Evolutionary conservation across 2,329 filamentous ascomycete species (phyloP).

Genomic region (Aureobasidium lini): DNA sequence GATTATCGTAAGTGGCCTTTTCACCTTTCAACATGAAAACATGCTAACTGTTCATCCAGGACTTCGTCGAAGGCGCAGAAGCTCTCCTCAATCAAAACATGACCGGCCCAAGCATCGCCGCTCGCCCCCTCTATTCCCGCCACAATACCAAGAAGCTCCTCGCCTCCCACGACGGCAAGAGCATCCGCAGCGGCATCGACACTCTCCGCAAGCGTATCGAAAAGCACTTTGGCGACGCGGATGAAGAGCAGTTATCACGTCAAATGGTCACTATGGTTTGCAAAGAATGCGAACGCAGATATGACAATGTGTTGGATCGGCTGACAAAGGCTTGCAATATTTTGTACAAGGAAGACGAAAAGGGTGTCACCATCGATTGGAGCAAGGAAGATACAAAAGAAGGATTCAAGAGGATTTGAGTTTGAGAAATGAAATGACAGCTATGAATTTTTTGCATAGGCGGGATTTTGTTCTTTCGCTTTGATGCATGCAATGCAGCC

Average conservation of each 20-base stretch:
- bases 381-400: constrained; percentile 28
- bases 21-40: background rate
- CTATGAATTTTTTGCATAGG: too few relatives aligned
- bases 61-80: constrained; percentile 86
- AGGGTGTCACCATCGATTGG: constrained; percentile 36
- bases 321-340: constrained; percentile 33
- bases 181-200: constrained; percentile 85
- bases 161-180: constrained; percentile 69
- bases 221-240: constrained; percentile 91
- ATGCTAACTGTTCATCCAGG: constrained; percentile 33
- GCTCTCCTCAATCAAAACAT: constrained; percentile 52
- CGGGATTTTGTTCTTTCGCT: too few relatives aligned
- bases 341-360: constrained; percentile 36
- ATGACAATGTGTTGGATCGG: constrained; percentile 47
- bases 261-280: constrained; percentile 53
- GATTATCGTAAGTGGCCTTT: constrained; percentile 50
- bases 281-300: constrained; percentile 52
- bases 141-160: constrained; percentile 80
- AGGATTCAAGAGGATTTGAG: constrained; percentile 24
- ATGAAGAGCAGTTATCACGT: constrained; percentile 57
- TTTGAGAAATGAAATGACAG: too few relatives aligned
- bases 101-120: constrained; percentile 51
- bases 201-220: constrained; percentile 84
- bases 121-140: constrained; percentile 76
- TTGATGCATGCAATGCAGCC: too few relatives aligned